Base-by-base conservation (phyloP, 2,329 filamentous ascomycete genomes). In the Aspergillus pseudoglaucus region DNA sequence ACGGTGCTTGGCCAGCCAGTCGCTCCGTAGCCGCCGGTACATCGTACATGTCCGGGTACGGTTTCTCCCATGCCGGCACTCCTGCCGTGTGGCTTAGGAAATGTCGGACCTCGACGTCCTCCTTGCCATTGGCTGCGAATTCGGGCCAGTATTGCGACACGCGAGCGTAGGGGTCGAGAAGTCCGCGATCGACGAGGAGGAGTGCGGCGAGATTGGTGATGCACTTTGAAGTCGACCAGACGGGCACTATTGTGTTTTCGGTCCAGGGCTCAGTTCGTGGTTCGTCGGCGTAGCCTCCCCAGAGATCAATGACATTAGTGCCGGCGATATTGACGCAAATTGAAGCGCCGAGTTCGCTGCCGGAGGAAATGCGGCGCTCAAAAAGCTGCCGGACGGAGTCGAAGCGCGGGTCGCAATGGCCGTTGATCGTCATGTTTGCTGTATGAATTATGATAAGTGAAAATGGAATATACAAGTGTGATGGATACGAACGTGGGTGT, bases 111-210 rank as follows among this genome's bases (percentile, higher is more conserved):
- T 64, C 51, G 39, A 75, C 55, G 12, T 66, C 53, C 35, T 69
- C 58, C 42, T 75, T 74, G 33, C 70, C 72, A 17, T 71, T 69
- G 10, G 52, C 61, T 0, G 59, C 69, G 47, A 75, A 75, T 40
- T 75, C 74, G 1, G 74, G 74, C 74, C 74, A 76, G 59, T 75
- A 70, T 35, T 64, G 59, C 1, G 66, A 52, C 1, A 76, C 69
- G 2, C 65, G 65, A 10, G 63, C 70, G 40, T 69, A 50, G 1
- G 63, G 54, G 46, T 66, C 58, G 1, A 76, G 47, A 0, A 66
- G 50, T 3, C 69, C 70, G 3, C 70, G 66, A 41, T 72, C 65
- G 27, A 71, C 61, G 6, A 73, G 67, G 18, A 74, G 55, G 18
- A 73, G 55, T 1, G 61, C 59, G 0, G 71, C 68, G 7, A 75